Percentiles rank a stretch among this genome's conserved stretches.
Evolutionary conservation across 2,329 filamentous ascomycete species (phyloP).

Genomic region (Cadophora gregata): DNA sequence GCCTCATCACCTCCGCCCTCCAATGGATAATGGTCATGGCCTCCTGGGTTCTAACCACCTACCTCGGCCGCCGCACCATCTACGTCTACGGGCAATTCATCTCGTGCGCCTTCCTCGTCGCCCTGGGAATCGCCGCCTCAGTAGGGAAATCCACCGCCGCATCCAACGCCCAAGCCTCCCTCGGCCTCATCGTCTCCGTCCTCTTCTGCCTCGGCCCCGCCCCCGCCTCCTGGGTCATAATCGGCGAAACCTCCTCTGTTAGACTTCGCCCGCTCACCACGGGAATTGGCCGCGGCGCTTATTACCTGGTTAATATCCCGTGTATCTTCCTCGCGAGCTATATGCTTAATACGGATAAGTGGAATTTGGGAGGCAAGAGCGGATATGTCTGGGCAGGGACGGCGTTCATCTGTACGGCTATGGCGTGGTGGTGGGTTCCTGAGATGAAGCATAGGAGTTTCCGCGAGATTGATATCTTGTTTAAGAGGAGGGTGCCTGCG

Average conservation of each 20-base stretch:
- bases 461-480: conserved; percentile 57
- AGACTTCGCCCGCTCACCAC: conserved; percentile 70
- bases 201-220: conserved; percentile 67
- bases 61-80: conserved; percentile 67
- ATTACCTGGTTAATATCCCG: conserved; percentile 70
- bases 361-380: conserved; percentile 58
- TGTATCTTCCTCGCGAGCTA: conserved; percentile 67
- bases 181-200: conserved; percentile 70
- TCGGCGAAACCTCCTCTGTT: conserved; percentile 69
- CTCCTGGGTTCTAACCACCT: conserved; percentile 70
- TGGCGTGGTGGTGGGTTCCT: conserved; percentile 57
- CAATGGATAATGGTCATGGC: conserved; percentile 68
- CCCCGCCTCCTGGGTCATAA: conserved; percentile 70
- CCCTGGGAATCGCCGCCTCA: conserved; percentile 65
- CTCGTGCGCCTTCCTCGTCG: conserved; percentile 60
- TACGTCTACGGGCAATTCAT: conserved; percentile 65
- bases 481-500: conserved; percentile 47
- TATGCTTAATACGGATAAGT: conserved; percentile 60
- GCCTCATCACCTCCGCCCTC: conserved; percentile 68
- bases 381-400: conserved; percentile 67
- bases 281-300: conserved; percentile 65
- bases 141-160: conserved; percentile 48
- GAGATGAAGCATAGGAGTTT: conserved; percentile 64
- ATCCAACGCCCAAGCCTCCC: conserved; percentile 61
- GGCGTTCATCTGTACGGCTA: conserved; percentile 58